Conservation (phyloP, 768 basidiomycete species). For the Psilocybe azurescens region DNA sequence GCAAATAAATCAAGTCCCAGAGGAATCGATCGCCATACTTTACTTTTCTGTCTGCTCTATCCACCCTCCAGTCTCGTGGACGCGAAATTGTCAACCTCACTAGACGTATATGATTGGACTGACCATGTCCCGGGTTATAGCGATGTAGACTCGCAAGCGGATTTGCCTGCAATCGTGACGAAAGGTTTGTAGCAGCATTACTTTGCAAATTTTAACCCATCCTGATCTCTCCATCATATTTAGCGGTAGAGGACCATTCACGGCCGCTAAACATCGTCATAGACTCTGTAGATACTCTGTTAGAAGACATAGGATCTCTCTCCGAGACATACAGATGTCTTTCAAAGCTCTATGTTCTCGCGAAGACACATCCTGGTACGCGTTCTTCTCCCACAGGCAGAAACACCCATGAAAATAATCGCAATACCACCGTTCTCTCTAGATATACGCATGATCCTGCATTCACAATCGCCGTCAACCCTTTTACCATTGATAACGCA, state of each 20-base stretch:
- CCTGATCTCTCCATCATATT: conserved; percentile 1
- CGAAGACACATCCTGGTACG: conserved; percentile 58
- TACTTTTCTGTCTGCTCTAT: conserved; percentile 65
- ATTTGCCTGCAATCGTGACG: conserved; percentile 47
- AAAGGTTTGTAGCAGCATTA: conserved; percentile 34
- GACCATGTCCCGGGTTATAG: conserved; percentile 31
- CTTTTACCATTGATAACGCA: conserved; percentile 62
- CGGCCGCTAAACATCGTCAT: conserved; percentile 67
- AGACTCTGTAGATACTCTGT: conserved; percentile 74
- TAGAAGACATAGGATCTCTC: conserved; percentile 59
- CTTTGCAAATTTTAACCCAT: background rate
- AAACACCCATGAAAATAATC: background rate
- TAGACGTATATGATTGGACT: conserved; percentile 42
- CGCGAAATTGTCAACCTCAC: conserved; percentile 27
- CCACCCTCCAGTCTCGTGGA: conserved; percentile 48
- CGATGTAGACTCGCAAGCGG: conserved; percentile 30
- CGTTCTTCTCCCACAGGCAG: background rate
- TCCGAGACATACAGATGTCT: conserved; percentile 60
- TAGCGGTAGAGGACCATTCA: conserved; percentile 38
- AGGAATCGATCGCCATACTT: conserved; percentile 20
- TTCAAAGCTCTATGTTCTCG: conserved; percentile 45
- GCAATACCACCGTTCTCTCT: background rate
- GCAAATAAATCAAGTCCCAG: conserved; percentile 21
- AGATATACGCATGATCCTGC: conserved; percentile 60
- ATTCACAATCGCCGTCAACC: conserved; percentile 52